Conservation (phyloP, 1,284 basidiomycete species). For the Moesziomyces sp. region DNA sequence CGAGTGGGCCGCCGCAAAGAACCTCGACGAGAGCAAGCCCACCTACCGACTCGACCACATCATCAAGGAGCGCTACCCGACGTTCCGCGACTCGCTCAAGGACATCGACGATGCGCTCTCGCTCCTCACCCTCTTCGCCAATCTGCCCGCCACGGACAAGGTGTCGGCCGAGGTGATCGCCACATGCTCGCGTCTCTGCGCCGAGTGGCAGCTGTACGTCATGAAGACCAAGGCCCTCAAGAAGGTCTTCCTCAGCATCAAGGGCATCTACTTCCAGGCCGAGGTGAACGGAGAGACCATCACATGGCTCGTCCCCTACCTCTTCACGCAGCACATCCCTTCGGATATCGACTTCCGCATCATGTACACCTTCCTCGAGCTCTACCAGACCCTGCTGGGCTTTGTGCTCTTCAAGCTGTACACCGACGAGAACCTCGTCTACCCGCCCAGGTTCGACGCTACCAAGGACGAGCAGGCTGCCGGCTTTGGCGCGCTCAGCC, state of each 20-base stretch:
- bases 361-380: constrained; percentile 97
- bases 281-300: constrained; percentile 91
- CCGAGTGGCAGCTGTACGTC: constrained; percentile 82
- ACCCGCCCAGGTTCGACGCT: constrained; percentile 89
- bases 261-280: constrained; percentile 98
- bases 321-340: constrained; percentile 95
- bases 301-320: constrained; percentile 97
- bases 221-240: constrained; percentile 87
- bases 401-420: constrained; percentile 98
- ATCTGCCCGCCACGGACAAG: constrained; percentile 74
- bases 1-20: constrained; percentile 95
- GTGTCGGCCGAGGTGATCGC: constrained; percentile 86
- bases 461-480: constrained; percentile 83
- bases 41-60: constrained; percentile 84
- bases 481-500: constrained; percentile 86
- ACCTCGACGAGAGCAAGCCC: constrained; percentile 84
- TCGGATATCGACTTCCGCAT: constrained; percentile 96
- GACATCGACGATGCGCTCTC: constrained; percentile 98
- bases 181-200: constrained; percentile 83
- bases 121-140: constrained; percentile 85
- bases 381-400: constrained; percentile 95
- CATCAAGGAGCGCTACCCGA: constrained; percentile 97
- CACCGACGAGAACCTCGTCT: constrained; percentile 90
- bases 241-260: constrained; percentile 96
- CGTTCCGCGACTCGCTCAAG: constrained; percentile 92